phyloP scores from a whole-genome alignment of 2,329 filamentous ascomycete species.

The Teratosphaeria nubilosa region DNA sequence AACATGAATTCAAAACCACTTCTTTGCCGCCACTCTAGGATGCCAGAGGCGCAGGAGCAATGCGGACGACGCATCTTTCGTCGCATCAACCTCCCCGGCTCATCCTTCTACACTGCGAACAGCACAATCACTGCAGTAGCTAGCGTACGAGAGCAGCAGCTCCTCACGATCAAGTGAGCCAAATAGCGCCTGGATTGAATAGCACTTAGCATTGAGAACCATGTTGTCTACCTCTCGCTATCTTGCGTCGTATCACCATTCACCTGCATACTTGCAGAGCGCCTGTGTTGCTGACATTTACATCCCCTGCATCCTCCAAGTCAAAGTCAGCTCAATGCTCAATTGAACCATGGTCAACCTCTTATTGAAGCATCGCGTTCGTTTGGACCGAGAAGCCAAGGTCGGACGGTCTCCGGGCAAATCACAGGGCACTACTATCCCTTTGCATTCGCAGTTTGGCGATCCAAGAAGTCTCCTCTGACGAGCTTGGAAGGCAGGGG shows the following conservation, averaged over 20 bases:
- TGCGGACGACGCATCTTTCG: neutral
- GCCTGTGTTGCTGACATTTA: neutral
- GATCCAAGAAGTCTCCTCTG: neutral
- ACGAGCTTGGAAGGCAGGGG: neutral
- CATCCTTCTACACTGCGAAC: neutral
- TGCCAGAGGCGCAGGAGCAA: neutral
- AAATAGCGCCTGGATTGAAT: neutral
- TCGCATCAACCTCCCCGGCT: neutral
- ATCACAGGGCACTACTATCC: neutral
- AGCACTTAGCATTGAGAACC: neutral
- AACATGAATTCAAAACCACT: neutral
- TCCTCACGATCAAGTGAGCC: neutral
- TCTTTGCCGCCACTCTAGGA: neutral
- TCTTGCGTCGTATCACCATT: neutral
- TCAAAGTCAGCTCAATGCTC: neutral
- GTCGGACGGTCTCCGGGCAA: neutral
- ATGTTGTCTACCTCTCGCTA: neutral
- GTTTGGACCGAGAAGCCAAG: neutral
- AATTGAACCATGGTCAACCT: constrained; percentile 1
- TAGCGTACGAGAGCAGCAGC: neutral
- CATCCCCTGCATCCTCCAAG: neutral
- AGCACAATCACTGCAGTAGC: neutral
- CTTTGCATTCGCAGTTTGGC: neutral
- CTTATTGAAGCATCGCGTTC: constrained; percentile 1
- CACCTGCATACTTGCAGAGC: neutral